A percentile compares a stretch with the other conserved stretches of the same genome.
These are phyloP conservation scores for Aspergillus quadrilineatus DNA, from an alignment of 2,329 filamentous ascomycete genomes.

Conservation along the genomic window DNA sequence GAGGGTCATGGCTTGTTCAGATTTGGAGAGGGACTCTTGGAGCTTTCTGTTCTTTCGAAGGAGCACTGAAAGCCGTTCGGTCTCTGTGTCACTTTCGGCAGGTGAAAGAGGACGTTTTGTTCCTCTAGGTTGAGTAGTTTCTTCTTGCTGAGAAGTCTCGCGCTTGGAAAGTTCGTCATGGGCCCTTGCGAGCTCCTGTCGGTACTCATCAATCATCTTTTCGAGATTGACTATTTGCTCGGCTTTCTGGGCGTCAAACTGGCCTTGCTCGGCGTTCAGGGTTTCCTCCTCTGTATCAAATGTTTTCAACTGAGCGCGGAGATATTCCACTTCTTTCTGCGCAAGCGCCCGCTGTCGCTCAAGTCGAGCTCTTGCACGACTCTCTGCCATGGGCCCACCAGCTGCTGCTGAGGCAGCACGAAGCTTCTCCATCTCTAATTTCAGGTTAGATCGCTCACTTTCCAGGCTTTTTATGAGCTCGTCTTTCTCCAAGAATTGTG, in stretches of 20 bases:
- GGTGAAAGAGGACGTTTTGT: slow-evolving; percentile 65
- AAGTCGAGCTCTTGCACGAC: slow-evolving; percentile 67
- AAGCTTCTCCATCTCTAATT: slow-evolving; percentile 68
- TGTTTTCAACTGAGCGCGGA: slow-evolving; percentile 86
- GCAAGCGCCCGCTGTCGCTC: slow-evolving; percentile 84
- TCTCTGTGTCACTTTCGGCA: slow-evolving; percentile 54
- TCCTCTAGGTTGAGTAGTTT: slow-evolving; percentile 46
- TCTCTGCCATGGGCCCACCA: slow-evolving; percentile 57
- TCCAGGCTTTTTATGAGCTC: slow-evolving; percentile 71
- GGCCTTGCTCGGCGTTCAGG: slow-evolving; percentile 69
- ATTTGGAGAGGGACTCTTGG: slow-evolving; percentile 70
- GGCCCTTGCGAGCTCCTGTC: slow-evolving; percentile 71
- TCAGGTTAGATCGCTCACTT: slow-evolving; percentile 64
- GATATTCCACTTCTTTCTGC: slow-evolving; percentile 88
- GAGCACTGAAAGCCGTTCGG: slow-evolving; percentile 76
- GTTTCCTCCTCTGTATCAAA: slow-evolving; percentile 86
- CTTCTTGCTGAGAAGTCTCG: slow-evolving; percentile 51
- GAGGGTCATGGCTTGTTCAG: slow-evolving; percentile 68
- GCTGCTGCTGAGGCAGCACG: slow-evolving; percentile 48
- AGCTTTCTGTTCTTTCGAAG: slow-evolving; percentile 84
- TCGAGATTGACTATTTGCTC: slow-evolving; percentile 79
- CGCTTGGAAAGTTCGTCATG: slow-evolving; percentile 70
- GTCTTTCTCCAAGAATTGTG: slow-evolving; percentile 75
- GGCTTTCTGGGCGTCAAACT: slow-evolving; percentile 70
- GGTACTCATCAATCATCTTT: slow-evolving; percentile 81